Conservation (phyloP, 164 flowering plant genomes). For the Aristolochia fimbriata region DNA sequence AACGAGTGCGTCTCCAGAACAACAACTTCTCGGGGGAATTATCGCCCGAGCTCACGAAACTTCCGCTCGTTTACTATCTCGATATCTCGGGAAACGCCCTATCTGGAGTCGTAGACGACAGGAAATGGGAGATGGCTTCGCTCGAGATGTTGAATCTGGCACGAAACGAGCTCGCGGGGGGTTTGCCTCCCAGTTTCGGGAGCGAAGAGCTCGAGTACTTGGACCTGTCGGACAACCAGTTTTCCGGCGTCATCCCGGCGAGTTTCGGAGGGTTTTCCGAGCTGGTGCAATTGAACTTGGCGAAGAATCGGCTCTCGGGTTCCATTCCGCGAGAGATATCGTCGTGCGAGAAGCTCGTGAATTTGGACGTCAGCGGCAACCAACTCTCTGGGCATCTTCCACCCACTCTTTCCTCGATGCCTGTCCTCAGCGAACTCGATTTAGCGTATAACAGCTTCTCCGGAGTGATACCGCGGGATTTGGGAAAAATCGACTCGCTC, state of each 20-base stretch:
- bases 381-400: constrained; percentile 56
- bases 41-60: constrained; percentile 31
- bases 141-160: constrained; percentile 68
- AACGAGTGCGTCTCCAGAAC: constrained; percentile 58
- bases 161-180: constrained; percentile 42
- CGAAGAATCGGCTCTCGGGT: constrained; percentile 46
- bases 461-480: constrained; percentile 46
- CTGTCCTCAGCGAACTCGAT: constrained; percentile 62
- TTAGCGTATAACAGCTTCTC: constrained; percentile 52
- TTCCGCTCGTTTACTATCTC: constrained; percentile 59
- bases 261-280: constrained; percentile 37
- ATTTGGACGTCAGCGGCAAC: constrained; percentile 57
- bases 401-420: constrained; percentile 30
- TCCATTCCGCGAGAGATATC: constrained; percentile 48
- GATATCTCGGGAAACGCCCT: constrained; percentile 61
- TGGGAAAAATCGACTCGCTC: constrained; percentile 51
- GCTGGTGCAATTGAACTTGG: constrained; percentile 44
- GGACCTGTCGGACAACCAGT: constrained; percentile 58
- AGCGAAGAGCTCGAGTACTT: constrained; percentile 34
- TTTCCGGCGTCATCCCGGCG: constrained; percentile 44
- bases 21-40: constrained; percentile 53
- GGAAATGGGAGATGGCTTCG: constrained; percentile 52
- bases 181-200: constrained; percentile 47
- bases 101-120: constrained; percentile 35
- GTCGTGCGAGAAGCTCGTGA: constrained; percentile 51